Percentiles rank a stretch among this genome's conserved stretches.
phyloP scores from a whole-genome alignment of 1,284 basidiomycete genomes.

The Sphagnurus paluster region DNA sequence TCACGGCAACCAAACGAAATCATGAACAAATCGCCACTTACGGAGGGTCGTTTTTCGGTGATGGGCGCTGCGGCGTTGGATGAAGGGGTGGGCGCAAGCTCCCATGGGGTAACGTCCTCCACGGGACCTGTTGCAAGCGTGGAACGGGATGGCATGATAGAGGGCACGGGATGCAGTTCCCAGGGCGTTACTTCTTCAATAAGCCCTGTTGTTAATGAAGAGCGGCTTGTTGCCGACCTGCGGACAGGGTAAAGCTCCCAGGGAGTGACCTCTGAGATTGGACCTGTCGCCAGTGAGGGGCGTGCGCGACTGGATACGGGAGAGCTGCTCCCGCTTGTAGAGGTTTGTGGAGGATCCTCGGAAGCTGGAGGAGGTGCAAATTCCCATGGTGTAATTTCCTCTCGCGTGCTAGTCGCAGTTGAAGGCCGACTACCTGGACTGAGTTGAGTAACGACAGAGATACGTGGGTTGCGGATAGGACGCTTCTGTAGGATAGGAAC shows the following conservation, averaged over 20 bases:
- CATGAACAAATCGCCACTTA: constrained; percentile 16
- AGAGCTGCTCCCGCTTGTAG: constrained; percentile 11
- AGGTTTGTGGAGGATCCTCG: constrained; percentile 4
- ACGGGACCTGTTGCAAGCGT: constrained; percentile 26
- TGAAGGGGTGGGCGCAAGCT: constrained; percentile 28
- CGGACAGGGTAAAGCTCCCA: constrained; percentile 36
- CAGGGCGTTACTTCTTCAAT: constrained; percentile 37
- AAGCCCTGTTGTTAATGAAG: constrained; percentile 24
- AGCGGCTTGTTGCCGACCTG: constrained; percentile 14
- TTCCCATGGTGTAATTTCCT: constrained; percentile 28
- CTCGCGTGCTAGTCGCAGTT: constrained; percentile 29
- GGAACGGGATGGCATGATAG: constrained; percentile 14
- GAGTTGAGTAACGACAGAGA: constrained; percentile 8
- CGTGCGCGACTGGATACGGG: constrained; percentile 10
- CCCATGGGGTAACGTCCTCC: constrained; percentile 40
- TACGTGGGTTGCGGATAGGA: constrained; percentile 27
- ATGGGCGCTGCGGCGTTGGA: constrained; percentile 6
- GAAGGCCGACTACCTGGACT: constrained; percentile 27
- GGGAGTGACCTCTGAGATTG: constrained; percentile 34
- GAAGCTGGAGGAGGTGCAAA: constrained; percentile 11
- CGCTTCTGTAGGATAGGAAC: constrained; percentile 22
- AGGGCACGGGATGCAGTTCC: constrained; percentile 33
- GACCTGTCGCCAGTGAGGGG: constrained; percentile 23
- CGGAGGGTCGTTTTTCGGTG: constrained; percentile 18
- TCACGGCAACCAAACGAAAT: constrained; percentile 15